These are phyloP conservation scores for Erythrophleum fordii DNA, from an alignment of 306 rosid genomes.

Conservation along the genomic window DNA sequence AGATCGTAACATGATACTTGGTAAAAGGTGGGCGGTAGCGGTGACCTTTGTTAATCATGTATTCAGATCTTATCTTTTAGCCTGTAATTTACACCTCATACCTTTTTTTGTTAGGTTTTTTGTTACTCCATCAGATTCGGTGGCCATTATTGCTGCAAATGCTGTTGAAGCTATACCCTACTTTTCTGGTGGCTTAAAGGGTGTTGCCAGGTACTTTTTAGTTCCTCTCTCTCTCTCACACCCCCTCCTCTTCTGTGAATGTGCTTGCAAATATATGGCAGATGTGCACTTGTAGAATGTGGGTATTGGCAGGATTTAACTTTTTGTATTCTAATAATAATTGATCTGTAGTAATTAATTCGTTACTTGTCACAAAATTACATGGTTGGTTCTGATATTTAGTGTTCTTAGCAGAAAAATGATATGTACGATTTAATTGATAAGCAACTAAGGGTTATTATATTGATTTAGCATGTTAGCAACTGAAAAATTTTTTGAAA, in stretches of 20 bases:
- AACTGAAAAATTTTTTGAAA: neutral
- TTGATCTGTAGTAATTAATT: neutral
- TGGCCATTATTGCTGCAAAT: conserved; percentile 99
- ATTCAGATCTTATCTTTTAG: conserved; percentile 27
- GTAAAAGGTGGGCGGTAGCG: conserved; percentile 72
- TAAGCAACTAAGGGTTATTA: neutral
- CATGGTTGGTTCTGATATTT: neutral
- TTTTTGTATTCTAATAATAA: neutral
- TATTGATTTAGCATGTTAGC: neutral
- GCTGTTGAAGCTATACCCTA: conserved; percentile 97
- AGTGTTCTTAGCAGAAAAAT: neutral
- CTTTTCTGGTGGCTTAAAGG: conserved; percentile 92
- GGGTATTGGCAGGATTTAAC: neutral
- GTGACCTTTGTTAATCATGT: neutral
- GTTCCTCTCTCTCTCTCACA: neutral
- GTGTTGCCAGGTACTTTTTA: conserved; percentile 85
- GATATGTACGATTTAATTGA: neutral
- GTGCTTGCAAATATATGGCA: neutral
- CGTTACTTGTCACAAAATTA: neutral
- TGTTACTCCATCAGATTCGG: conserved; percentile 99
- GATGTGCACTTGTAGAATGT: neutral
- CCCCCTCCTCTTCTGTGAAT: neutral
- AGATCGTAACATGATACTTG: conserved; percentile 98
- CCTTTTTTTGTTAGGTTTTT: conserved; percentile 65
- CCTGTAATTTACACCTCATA: neutral